A percentile compares a stretch with the other conserved stretches of the same genome.
Conservation (phyloP, 306 rosid genomes). For the Abrus precatorius region DNA sequence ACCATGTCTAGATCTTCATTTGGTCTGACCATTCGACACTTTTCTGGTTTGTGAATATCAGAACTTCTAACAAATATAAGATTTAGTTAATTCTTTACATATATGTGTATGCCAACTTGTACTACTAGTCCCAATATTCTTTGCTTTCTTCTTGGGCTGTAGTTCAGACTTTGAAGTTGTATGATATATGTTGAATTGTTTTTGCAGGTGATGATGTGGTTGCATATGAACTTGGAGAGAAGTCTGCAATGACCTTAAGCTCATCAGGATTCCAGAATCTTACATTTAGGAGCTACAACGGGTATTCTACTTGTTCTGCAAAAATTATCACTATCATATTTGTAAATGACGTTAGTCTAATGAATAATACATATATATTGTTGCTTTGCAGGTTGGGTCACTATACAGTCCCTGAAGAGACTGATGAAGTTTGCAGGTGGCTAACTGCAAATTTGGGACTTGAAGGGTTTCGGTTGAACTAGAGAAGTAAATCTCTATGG, state of each 20-base stretch:
- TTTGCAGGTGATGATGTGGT: slow-evolving; percentile 88
- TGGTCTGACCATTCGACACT: slow-evolving; percentile 6
- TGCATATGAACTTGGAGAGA: slow-evolving; percentile 78
- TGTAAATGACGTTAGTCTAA: slow-evolving; percentile 34
- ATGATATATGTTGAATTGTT: slow-evolving; percentile 1
- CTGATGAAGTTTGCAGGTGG: slow-evolving; percentile 88
- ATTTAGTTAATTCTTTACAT: neutral
- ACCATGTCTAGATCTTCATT: slow-evolving; percentile 19
- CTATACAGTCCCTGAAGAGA: slow-evolving; percentile 92
- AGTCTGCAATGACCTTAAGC: slow-evolving; percentile 77
- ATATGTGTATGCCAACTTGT: neutral
- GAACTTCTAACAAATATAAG: slow-evolving; percentile 11
- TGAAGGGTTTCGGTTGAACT: slow-evolving; percentile 69
- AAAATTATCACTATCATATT: slow-evolving; percentile 22
- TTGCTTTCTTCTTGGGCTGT: slow-evolving; percentile 12
- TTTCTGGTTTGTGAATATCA: slow-evolving; percentile 17
- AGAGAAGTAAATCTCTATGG: slow-evolving; percentile 40
- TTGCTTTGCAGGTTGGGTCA: slow-evolving; percentile 85
- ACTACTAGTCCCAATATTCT: neutral
- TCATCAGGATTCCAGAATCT: slow-evolving; percentile 88
- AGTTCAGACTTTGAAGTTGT: slow-evolving; percentile 20
- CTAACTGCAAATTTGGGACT: slow-evolving; percentile 77
- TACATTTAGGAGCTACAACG: slow-evolving; percentile 74
- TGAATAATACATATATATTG: slow-evolving; percentile 13
- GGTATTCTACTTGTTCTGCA: slow-evolving; percentile 59